Evolutionary conservation across 192 early-diverging fungal species (phyloP), one percentile per base, ranked within the genome.

Genomic region (Backusella macrospora): DNA sequence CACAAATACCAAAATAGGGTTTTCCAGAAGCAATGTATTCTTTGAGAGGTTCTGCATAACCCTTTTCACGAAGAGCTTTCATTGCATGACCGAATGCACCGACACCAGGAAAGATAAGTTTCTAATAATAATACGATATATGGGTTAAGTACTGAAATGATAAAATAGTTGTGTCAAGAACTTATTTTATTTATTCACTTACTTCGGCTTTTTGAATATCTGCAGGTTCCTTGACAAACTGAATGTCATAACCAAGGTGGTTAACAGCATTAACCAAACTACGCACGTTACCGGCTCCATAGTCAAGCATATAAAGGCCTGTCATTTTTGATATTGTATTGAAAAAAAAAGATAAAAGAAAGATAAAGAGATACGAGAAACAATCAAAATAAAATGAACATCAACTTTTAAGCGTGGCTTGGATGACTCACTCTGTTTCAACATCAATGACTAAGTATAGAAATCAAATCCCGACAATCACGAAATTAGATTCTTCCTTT

Each of bases 201-300:
- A 96, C 94, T 64, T 99, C 93, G 26, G 98, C 98, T 68, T 92
- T 92, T 46, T 80, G 84, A 81, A 99, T 91, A 80, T 99, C 98
- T 8, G 82, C 85, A 37, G 90, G 83, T 6, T 86, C 82, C 39
- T 90, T 83, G 47, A 99, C 93, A 68, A 81, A 85, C 59, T 90
- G 85, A 66, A 99, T 92, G 21, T 90, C 86, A 80, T 92, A 91
- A 23, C 97, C 98, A n/a, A 98, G 86, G 73, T 89, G 82, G 70
- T 91, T 86, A 62, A 99, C 93, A 0, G 97, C 97, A 71, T 99
- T 99, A 66, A 96, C 87, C 67, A 99, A 85, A 69, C 94, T 96
- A 65, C 96, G 95, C 62, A 99, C 96, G 81, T 99, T 99, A 37
- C 98, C 98, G n/a, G 98, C 98, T 26, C 98, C 98, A 85, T 99